Base-by-base conservation (phyloP, 805 yeast genomes). In the Saccharomycopsis microspora region DNA sequence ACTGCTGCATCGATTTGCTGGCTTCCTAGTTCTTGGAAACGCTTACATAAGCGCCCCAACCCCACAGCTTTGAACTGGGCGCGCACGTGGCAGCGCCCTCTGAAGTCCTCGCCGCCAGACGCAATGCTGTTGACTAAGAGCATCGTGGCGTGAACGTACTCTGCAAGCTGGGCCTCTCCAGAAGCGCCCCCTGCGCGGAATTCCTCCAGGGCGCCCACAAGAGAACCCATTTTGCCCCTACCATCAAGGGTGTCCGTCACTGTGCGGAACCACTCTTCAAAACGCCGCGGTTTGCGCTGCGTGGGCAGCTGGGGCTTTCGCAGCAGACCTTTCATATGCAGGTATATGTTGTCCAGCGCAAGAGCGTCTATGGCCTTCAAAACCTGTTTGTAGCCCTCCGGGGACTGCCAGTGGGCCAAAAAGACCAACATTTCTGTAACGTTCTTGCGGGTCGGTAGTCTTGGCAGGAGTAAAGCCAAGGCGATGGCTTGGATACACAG, bases 191-290 rank as follows among this genome's bases (percentile, higher is more conserved):
- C 66, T 5, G 72, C 62, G 50, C 78, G 80, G 46, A 78, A 72
- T 55, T 90, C 97, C 6, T 82, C 93, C 50, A 86, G 81, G 0
- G 96, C 95, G 1, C 97, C 97, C 5, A 90, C 97, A 57, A 82
- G 63, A 0, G 96, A 85, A 7, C 96, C 96, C 74, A 85, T 72
- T 57, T 79, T 82, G 5, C 97, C 97, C 56, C 89, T 74, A 3
- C 96, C 96, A 48, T 80, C 86, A 41, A 87, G 57, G 0, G 89
- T 81, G 43, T 73, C 75, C 44, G 74, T 81, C 3, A 86, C 80
- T 8, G 78, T 66, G 43, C 67, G 64, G 41, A 86, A 58, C 96
- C 96, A 87, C 36, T 81, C 72, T 34, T 50, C 51, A 34, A 50
- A 52, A 29, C 47, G 32, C 34, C 48, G 9, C 3, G 44, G 40